Conservation (phyloP, 139 green algal species). For the Coccomyxa sp. region DNA sequence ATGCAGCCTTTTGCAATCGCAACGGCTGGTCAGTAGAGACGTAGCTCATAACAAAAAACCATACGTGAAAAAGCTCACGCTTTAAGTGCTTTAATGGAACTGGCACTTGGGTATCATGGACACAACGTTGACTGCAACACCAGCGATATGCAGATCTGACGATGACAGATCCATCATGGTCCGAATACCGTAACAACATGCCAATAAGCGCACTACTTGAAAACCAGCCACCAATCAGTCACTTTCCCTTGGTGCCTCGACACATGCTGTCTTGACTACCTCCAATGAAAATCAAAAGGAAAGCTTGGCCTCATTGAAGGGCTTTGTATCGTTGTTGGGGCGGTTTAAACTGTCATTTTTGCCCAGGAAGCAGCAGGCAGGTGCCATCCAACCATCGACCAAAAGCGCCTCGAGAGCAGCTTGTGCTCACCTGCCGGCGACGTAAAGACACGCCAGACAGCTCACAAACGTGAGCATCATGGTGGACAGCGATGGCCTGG, state of each 20-base stretch:
- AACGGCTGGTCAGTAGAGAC: not conserved
- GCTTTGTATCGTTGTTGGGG: too few relatives aligned
- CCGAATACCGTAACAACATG: too few relatives aligned
- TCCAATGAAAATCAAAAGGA: too few relatives aligned
- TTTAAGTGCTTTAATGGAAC: not conserved
- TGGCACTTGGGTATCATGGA: not conserved
- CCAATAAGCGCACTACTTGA: not conserved
- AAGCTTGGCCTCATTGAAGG: too few relatives aligned
- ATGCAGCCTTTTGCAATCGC: not conserved
- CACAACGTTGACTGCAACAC: not conserved
- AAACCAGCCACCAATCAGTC: too few relatives aligned
- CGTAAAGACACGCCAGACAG: slow-evolving; percentile 28
- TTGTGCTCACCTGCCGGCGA: slow-evolving; percentile 20
- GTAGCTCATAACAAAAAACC: not conserved
- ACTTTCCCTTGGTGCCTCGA: not conserved
- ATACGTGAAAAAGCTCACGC: not conserved
- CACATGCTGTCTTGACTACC: too few relatives aligned
- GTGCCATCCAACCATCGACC: too few relatives aligned
- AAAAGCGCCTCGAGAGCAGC: not conserved
- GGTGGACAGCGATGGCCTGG: not conserved
- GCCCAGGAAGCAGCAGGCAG: too few relatives aligned
- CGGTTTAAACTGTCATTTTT: too few relatives aligned
- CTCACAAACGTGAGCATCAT: slow-evolving; percentile 17
- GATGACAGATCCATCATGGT: too few relatives aligned
- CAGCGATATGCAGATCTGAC: too few relatives aligned